These are phyloP conservation scores for Neofusicoccum laricinum DNA, from an alignment of 2,329 filamentous ascomycete species.

Conservation along the genomic window DNA sequence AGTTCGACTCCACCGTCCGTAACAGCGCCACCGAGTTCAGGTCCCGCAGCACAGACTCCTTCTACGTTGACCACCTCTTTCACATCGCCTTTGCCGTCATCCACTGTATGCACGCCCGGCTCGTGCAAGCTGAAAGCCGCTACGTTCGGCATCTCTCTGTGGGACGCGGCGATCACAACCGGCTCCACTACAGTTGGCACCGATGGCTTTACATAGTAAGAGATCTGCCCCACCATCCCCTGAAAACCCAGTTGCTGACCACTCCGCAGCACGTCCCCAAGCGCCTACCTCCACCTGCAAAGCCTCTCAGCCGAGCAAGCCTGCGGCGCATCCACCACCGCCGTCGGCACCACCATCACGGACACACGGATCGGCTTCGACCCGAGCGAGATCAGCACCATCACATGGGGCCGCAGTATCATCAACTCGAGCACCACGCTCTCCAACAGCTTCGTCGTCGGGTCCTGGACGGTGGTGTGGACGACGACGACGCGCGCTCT, in stretches of 20 bases:
- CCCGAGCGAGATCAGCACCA: constrained; percentile 1
- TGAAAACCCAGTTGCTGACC: no score
- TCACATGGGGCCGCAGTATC: not conserved
- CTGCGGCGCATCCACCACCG: not conserved
- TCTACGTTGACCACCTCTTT: not conserved
- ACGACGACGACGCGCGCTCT: not conserved
- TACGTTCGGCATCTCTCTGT: not conserved
- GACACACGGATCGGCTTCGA: not conserved
- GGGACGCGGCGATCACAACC: not conserved
- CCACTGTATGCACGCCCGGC: not conserved
- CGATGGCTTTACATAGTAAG: no score
- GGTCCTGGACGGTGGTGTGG: not conserved
- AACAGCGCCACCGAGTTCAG: not conserved
- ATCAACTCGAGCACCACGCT: not conserved
- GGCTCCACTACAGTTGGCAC: no score
- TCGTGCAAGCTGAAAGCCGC: not conserved
- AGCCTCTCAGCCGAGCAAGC: not conserved
- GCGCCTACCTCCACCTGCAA: not conserved
- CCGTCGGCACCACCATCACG: not conserved
- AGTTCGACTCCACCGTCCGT: not conserved
- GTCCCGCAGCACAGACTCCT: not conserved
- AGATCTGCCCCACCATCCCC: no score
- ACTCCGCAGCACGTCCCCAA: not conserved
- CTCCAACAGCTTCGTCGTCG: no score
- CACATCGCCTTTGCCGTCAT: not conserved